Evolutionary conservation across 768 basidiomycete genomes (phyloP).

Genomic region (Suillus hirtellus): DNA sequence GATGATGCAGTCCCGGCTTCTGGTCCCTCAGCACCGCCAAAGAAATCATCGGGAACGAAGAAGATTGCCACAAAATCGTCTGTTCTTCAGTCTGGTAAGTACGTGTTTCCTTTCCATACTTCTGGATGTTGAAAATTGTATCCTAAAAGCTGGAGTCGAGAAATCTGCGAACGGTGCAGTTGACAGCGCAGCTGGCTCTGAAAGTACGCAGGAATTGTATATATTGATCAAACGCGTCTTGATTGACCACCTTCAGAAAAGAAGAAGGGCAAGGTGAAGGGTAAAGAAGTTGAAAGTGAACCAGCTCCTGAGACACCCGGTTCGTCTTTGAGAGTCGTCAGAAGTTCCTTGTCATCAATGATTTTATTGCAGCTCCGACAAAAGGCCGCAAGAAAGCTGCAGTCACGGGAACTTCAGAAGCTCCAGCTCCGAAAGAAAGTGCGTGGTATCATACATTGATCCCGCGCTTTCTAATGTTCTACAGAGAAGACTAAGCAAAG

Average conservation of each 20-base stretch:
- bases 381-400: not conserved
- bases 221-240: not conserved
- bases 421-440: constrained; percentile 2
- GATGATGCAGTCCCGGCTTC: not conserved
- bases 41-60: not conserved
- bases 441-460: not conserved
- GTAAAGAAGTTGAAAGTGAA: not conserved
- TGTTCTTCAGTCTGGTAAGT: not conserved
- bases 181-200: not conserved
- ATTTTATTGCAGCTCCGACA: not conserved
- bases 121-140: not conserved
- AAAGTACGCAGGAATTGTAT: constrained; percentile 1
- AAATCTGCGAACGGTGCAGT: not conserved
- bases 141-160: not conserved
- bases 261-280: not conserved
- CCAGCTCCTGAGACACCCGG: not conserved
- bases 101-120: too few species aligned
- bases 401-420: not conserved
- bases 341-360: not conserved
- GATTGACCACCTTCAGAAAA: not conserved
- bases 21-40: not conserved
- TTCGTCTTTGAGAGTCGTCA: not conserved
- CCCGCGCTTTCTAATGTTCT: not conserved
- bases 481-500: constrained; percentile 2
- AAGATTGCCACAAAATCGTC: too few species aligned